These are phyloP conservation scores for Ceratocystis variospora DNA, from an alignment of 2,329 filamentous ascomycete genomes.

Conservation along the genomic window DNA sequence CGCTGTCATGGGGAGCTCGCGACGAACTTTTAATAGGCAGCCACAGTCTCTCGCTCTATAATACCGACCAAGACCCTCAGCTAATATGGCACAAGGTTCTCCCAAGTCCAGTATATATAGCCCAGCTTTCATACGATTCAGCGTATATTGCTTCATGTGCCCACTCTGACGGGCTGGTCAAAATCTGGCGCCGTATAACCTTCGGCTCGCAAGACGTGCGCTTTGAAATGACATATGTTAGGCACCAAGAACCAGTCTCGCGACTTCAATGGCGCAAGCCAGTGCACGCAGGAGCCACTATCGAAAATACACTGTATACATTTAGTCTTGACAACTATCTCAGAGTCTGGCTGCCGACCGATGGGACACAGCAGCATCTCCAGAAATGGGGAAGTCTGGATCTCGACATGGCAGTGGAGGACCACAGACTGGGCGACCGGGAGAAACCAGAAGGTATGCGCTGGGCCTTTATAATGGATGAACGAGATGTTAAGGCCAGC, in stretches of 20 bases:
- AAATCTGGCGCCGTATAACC: slow-evolving; percentile 79
- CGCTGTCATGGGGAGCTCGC: slow-evolving; percentile 71
- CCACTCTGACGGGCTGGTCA: slow-evolving; percentile 66
- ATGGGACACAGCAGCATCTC: slow-evolving; percentile 53
- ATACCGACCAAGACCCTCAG: slow-evolving; percentile 34
- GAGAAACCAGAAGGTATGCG: slow-evolving; percentile 27
- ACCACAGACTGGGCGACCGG: slow-evolving; percentile 23
- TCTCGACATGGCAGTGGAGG: slow-evolving; percentile 54
- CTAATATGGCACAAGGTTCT: slow-evolving; percentile 62
- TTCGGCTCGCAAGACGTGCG: slow-evolving; percentile 71
- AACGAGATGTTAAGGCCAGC: slow-evolving; percentile 62
- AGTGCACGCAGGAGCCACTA: slow-evolving; percentile 59
- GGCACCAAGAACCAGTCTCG: slow-evolving; percentile 71
- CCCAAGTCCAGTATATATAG: slow-evolving; percentile 59
- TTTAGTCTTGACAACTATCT: slow-evolving; percentile 68
- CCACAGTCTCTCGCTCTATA: slow-evolving; percentile 54
- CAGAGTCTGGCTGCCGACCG: slow-evolving; percentile 69
- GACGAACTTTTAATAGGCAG: slow-evolving; percentile 76
- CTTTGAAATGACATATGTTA: slow-evolving; percentile 82
- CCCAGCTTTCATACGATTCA: slow-evolving; percentile 73
- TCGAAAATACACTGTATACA: slow-evolving; percentile 82
- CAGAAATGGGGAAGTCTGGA: slow-evolving; percentile 73
- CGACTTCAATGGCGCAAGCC: slow-evolving; percentile 75
- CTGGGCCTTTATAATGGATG: slow-evolving; percentile 72
- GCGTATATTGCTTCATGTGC: slow-evolving; percentile 74